Evolutionary conservation across 306 rosid genomes (phyloP).

Genomic region (Dryas alaskensis): DNA sequence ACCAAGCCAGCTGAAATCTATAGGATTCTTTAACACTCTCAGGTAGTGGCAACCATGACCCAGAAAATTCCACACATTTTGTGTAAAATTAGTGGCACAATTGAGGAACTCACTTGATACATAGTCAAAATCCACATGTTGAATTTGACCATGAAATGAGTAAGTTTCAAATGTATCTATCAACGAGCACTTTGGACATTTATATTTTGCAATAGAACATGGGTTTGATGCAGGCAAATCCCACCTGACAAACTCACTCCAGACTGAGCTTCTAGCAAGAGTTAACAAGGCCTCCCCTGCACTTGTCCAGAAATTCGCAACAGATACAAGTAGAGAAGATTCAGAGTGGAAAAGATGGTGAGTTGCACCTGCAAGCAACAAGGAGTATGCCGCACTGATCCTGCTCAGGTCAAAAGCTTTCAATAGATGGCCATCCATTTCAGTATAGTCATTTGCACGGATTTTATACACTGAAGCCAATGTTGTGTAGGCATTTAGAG

Average conservation of each 20-base stretch:
- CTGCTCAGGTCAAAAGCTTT: constrained; percentile 50
- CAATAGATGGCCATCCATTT: constrained; percentile 18
- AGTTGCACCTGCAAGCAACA: constrained; percentile 67
- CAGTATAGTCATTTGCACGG: constrained; percentile 40
- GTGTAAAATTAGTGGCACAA: constrained; percentile 36
- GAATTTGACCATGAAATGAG: constrained; percentile 27
- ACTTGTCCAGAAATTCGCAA: constrained; percentile 60
- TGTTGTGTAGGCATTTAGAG: constrained; percentile 59
- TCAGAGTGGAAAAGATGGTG: constrained; percentile 66
- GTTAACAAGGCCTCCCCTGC: constrained; percentile 71
- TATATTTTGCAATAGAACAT: constrained; percentile 25
- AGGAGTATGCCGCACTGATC: constrained; percentile 60
- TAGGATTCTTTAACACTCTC: constrained; percentile 42
- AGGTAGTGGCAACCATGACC: constrained; percentile 39
- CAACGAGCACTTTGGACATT: constrained; percentile 51
- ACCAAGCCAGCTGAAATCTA: constrained; percentile 44
- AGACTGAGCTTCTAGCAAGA: constrained; percentile 45
- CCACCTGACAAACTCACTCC: constrained; percentile 30
- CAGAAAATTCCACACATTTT: constrained; percentile 50
- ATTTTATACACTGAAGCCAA: constrained; percentile 71
- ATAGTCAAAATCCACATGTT: constrained; percentile 34
- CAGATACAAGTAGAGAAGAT: constrained; percentile 57
- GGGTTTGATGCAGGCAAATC: constrained; percentile 28
- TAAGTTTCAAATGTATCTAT: constrained; percentile 29
- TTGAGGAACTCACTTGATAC: constrained; percentile 41